These are phyloP conservation scores for Backusella psychrophila DNA, from an alignment of 192 early-diverging fungal species.

Conservation along the genomic window DNA sequence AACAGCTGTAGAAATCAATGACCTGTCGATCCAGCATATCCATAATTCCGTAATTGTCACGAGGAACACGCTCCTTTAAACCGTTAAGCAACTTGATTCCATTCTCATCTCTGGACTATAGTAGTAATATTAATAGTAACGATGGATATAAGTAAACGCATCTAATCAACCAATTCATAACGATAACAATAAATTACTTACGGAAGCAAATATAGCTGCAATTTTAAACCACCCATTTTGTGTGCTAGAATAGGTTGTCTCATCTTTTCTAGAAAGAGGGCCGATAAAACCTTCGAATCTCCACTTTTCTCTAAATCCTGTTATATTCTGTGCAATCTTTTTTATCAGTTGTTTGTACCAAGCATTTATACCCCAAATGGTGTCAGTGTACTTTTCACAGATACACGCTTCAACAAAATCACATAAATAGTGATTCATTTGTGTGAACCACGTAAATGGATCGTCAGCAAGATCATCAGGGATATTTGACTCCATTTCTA, in stretches of 20 bases:
- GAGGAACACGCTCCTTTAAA: neutral
- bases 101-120: constrained; percentile 17
- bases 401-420: constrained; percentile 26
- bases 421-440: constrained; percentile 3
- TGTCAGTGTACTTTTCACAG: constrained; percentile 13
- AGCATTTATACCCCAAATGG: constrained; percentile 22
- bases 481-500: constrained; percentile 8
- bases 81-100: constrained; percentile 5
- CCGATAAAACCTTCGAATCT: constrained; percentile 15
- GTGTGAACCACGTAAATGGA: constrained; percentile 4
- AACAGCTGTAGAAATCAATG: constrained; percentile 17
- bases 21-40: constrained; percentile 23
- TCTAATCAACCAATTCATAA: too few relatives aligned
- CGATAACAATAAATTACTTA: neutral
- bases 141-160: neutral
- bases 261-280: constrained; percentile 2
- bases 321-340: neutral
- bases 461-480: neutral
- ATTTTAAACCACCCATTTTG: constrained; percentile 14
- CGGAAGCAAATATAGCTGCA: constrained; percentile 17
- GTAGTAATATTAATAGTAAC: neutral
- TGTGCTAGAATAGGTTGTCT: neutral
- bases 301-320: constrained; percentile 13
- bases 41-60: constrained; percentile 12
- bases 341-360: constrained; percentile 19